Evolutionary conservation across 176 grass and related monocot species (phyloP).

Genomic region (Musa itinerans): DNA sequence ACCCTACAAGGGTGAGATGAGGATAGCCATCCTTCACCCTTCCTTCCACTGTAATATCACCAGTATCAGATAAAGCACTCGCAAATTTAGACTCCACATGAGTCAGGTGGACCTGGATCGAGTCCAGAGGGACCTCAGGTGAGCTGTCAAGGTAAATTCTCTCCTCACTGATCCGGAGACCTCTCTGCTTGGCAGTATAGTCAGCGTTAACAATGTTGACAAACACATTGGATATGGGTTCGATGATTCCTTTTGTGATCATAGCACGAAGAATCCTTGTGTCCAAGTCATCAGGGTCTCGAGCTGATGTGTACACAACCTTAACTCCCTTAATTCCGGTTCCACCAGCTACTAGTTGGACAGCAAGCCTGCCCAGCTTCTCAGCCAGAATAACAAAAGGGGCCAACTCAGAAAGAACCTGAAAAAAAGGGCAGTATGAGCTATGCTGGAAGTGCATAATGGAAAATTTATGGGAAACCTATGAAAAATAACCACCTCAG

Average conservation of each 20-base stretch:
- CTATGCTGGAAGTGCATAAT: background rate
- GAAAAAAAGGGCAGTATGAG: background rate
- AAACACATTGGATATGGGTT: slow-evolving; percentile 10
- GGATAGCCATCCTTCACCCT: slow-evolving; percentile 12
- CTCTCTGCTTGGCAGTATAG: slow-evolving; percentile 12
- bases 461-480: background rate
- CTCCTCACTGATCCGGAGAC: slow-evolving; percentile 13
- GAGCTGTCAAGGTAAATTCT: slow-evolving; percentile 6
- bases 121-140: slow-evolving; percentile 8
- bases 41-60: slow-evolving; percentile 15
- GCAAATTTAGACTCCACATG: slow-evolving; percentile 15
- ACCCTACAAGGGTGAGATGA: slow-evolving; percentile 4
- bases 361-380: slow-evolving; percentile 15
- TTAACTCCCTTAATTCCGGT: slow-evolving; percentile 11
- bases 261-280: slow-evolving; percentile 17
- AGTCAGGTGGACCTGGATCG: slow-evolving; percentile 2
- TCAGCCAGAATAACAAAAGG: slow-evolving; percentile 14
- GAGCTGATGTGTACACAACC: slow-evolving; percentile 9
- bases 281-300: slow-evolving; percentile 15
- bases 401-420: slow-evolving; percentile 16
- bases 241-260: slow-evolving; percentile 6
- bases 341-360: slow-evolving; percentile 16
- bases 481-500: slow-evolving; percentile 8
- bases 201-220: slow-evolving; percentile 16
- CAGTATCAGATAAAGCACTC: slow-evolving; percentile 7